phyloP scores from a whole-genome alignment of 768 basidiomycete species.

The Suillus sp. region DNA sequence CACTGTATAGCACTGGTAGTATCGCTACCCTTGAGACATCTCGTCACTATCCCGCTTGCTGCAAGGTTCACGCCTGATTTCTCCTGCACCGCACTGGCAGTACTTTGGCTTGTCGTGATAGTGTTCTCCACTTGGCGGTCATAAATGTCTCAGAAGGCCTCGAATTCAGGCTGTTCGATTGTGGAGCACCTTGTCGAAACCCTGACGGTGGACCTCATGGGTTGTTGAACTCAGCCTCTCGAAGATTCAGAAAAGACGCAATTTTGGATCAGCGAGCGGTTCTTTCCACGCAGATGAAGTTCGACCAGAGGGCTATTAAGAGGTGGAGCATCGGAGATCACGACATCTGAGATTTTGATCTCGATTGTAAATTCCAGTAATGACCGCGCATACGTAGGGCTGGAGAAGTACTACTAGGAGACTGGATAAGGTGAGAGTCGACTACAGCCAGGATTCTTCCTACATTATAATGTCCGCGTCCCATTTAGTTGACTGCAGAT shows the following conservation, averaged over 20 bases:
- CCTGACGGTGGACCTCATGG: background rate
- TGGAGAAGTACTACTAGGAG: background rate
- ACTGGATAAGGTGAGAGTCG: background rate
- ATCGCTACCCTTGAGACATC: background rate
- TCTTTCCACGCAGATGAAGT: background rate
- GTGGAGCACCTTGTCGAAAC: background rate
- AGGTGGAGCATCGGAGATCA: background rate
- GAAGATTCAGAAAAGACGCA: background rate
- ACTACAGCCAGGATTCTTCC: background rate
- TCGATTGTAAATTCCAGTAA: background rate
- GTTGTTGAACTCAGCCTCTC: background rate
- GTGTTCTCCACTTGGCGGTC: background rate
- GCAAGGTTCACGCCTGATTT: background rate
- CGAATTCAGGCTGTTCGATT: background rate
- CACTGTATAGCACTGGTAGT: background rate
- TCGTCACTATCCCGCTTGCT: background rate
- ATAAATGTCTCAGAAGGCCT: background rate
- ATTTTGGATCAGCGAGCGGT: background rate
- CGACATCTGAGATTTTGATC: background rate
- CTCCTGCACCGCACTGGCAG: background rate
- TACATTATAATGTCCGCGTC: background rate
- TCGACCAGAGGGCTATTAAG: background rate
- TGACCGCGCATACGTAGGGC: background rate
- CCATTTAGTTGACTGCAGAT: background rate
- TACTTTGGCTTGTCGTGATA: background rate